Base-by-base conservation (phyloP, 352 stramenopile genomes). In the Discostella stelligera region DNA sequence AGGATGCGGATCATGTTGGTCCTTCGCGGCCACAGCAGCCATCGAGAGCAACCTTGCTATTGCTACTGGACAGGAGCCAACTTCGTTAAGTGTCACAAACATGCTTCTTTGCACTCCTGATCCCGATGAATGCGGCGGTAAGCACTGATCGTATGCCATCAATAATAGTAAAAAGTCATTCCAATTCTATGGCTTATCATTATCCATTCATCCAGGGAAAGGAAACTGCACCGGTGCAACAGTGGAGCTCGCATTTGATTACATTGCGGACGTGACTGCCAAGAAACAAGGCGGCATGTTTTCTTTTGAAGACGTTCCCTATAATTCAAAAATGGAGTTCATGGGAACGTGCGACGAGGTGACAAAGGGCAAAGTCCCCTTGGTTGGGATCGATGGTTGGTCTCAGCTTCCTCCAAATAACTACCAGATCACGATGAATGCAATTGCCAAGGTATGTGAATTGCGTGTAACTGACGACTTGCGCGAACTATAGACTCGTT, bases 1-100 rank as follows among this genome's bases (percentile, higher is more conserved):
- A 20, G 27, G 13, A 1, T 95, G 91, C 75, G 91, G 90, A 18
- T 83, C 46, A n/a, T 95, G 91, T 72, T 95, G 90, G 90, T 84
- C 91, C 1, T 94, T 95, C 78, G 87, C 88, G 4, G 68, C 82
- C 13, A 90, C 85, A 14, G 82, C 79, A 3, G 74, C 60, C 6
- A 69, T 95, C 25, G 90, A 94, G 70, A 85, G 67, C n/a, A 81
- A 93, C 58, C 63, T 94, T 37, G 88, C 89, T 23, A 84, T 94
- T 25, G 59, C 79, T 16, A 91, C 85, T 0, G 85, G 82, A 32
- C 23, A 74, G 16, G 72, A 73, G 21, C 66, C 92, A 0, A 81
- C 89, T 56, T 73, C 74, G 10, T 63, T 95, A 13, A 88, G 79
- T 49, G 65, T 85, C 50, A 84, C 93, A 74, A 78, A 92, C 70